phyloP scores from a whole-genome alignment of 1,284 basidiomycete genomes.

The Malassezia equina region DNA sequence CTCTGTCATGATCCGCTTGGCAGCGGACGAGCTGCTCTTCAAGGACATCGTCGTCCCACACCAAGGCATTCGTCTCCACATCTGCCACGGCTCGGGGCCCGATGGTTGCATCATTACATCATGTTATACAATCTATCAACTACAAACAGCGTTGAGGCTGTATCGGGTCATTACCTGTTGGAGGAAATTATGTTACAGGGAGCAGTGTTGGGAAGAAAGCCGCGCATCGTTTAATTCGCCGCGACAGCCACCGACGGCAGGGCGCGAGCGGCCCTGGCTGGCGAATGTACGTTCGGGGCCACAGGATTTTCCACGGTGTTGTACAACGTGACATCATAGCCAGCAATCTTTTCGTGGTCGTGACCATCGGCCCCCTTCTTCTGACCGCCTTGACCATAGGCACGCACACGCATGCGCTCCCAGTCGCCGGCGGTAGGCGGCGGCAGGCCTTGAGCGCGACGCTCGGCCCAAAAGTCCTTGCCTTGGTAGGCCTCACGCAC shows the following conservation, averaged over 20 bases:
- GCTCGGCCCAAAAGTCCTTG: slow-evolving; percentile 30
- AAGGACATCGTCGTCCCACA: neutral
- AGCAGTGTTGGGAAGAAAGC: neutral
- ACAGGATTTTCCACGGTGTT: slow-evolving; percentile 8
- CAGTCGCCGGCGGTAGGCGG: slow-evolving; percentile 42
- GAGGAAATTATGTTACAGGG: slow-evolving; percentile 52
- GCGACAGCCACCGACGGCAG: neutral
- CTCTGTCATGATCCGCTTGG: slow-evolving; percentile 17
- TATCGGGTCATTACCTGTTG: neutral
- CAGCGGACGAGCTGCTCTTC: slow-evolving; percentile 6
- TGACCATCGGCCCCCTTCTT: slow-evolving; percentile 42
- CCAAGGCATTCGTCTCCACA: neutral
- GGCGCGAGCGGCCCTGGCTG: neutral
- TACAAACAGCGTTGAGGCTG: slow-evolving; percentile 11
- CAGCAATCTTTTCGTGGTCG: slow-evolving; percentile 39
- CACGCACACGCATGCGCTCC: slow-evolving; percentile 40
- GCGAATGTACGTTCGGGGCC: neutral
- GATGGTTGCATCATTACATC: neutral
- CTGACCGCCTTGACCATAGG: slow-evolving; percentile 37
- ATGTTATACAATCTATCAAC: neutral
- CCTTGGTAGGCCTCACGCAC: slow-evolving; percentile 27
- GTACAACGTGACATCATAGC: slow-evolving; percentile 33
- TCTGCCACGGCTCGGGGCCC: neutral
- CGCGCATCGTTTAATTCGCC: neutral
- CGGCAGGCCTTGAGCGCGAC: slow-evolving; percentile 19